phyloP scores from a whole-genome alignment of 2,329 filamentous ascomycete genomes.

The Aspergillus niger region DNA sequence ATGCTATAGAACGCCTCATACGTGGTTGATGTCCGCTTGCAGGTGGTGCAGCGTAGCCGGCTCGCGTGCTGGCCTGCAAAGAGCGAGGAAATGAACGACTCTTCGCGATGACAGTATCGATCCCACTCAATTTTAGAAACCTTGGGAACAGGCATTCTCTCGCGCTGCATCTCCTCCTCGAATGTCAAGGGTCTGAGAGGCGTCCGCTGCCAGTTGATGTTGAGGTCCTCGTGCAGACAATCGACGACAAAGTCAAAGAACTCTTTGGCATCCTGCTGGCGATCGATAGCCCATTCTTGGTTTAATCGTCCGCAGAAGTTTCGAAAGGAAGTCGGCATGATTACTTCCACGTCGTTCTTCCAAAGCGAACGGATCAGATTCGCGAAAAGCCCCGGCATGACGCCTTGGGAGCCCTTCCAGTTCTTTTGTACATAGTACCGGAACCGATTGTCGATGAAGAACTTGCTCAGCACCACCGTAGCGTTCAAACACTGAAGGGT shows the following conservation, averaged over 20 bases:
- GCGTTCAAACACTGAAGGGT: constrained; percentile 80
- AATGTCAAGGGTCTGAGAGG: constrained; percentile 61
- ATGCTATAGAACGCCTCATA: constrained; percentile 72
- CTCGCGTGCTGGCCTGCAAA: constrained; percentile 74
- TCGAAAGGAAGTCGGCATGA: constrained; percentile 62
- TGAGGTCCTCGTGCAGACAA: constrained; percentile 83
- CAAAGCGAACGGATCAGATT: constrained; percentile 63
- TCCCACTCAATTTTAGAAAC: constrained; percentile 76
- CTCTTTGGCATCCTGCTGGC: constrained; percentile 90
- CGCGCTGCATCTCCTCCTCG: constrained; percentile 62
- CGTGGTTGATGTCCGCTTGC: constrained; percentile 64
- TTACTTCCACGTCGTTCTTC: constrained; percentile 59
- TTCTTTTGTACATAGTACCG: constrained; percentile 61
- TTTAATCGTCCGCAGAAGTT: constrained; percentile 67
- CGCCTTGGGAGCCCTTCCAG: constrained; percentile 67
- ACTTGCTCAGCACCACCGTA: constrained; percentile 63
- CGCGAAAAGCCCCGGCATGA: constrained; percentile 63
- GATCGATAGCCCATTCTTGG: constrained; percentile 68
- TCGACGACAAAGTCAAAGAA: constrained; percentile 82
- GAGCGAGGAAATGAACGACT: constrained; percentile 75
- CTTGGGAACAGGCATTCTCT: constrained; percentile 61
- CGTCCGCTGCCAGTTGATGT: constrained; percentile 63
- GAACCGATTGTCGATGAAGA: constrained; percentile 66
- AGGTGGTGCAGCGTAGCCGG: constrained; percentile 62
- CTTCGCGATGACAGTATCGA: constrained; percentile 67